phyloP scores from a whole-genome alignment of 257 asterid genomes.

The Oldenlandia corymbosa region DNA sequence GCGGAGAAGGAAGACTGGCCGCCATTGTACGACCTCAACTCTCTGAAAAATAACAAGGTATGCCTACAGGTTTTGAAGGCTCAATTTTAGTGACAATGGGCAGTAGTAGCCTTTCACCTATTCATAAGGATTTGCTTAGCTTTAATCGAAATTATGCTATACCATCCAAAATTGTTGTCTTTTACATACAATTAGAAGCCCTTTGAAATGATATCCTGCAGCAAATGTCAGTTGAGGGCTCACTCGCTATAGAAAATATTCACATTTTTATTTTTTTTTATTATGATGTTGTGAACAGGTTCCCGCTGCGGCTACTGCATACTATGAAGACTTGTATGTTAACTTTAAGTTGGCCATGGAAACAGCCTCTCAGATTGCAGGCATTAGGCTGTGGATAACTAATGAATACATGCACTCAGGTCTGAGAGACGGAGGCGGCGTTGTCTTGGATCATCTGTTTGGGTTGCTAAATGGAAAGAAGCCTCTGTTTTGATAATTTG shows the following conservation, averaged over 20 bases:
- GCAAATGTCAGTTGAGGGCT: neutral
- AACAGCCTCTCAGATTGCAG: slow-evolving; percentile 67
- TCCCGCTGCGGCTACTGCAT: slow-evolving; percentile 94
- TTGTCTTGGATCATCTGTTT: slow-evolving; percentile 62
- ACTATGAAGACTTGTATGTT: slow-evolving; percentile 85
- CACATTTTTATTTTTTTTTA: neutral
- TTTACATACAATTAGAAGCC: neutral
- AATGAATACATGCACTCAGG: slow-evolving; percentile 98
- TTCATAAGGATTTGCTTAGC: too few relatives aligned
- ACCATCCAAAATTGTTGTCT: neutral
- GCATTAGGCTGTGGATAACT: slow-evolving; percentile 81
- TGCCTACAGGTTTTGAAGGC: neutral
- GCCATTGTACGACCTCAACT: slow-evolving; percentile 52
- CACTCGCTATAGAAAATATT: neutral
- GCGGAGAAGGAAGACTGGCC: slow-evolving; percentile 93
- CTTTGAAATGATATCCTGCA: neutral
- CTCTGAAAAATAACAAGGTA: slow-evolving; percentile 72
- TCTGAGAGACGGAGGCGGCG: slow-evolving; percentile 71
- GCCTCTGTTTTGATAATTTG: slow-evolving; percentile 53
- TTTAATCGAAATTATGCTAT: neutral
- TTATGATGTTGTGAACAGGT: slow-evolving; percentile 49
- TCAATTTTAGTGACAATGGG: too few relatives aligned
- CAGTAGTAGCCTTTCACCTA: too few relatives aligned
- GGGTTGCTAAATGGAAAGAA: slow-evolving; percentile 85
- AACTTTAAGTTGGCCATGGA: slow-evolving; percentile 82